Percentiles rank a stretch among this genome's conserved stretches.
These are phyloP conservation scores for Sechiopsis laciniata DNA, from an alignment of 306 rosid species.

Conservation along the genomic window DNA sequence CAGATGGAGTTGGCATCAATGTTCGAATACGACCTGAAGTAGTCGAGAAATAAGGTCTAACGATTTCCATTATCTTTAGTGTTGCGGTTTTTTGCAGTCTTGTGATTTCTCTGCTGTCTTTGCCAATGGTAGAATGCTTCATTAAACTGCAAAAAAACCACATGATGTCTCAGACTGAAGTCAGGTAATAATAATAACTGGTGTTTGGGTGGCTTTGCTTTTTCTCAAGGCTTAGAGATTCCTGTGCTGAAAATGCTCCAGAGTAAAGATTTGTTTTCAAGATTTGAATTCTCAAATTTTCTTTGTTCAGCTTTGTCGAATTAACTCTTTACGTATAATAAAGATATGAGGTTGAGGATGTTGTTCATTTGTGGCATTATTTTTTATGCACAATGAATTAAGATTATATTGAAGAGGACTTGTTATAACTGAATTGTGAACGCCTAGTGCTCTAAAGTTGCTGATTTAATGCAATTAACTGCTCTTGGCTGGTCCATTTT, in stretches of 20 bases:
- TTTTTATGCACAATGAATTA: not conserved
- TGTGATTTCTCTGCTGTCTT: not conserved
- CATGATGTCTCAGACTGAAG: not conserved
- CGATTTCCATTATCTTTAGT: not conserved
- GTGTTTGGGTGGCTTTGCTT: not conserved
- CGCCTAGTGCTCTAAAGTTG: too few species aligned
- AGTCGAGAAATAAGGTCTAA: conserved; percentile 14
- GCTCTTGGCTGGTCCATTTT: not conserved
- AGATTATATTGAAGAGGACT: not conserved
- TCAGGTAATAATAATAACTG: conserved; percentile 8
- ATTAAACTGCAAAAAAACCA: not conserved
- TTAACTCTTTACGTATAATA: not conserved
- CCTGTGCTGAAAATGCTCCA: not conserved
- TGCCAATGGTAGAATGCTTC: not conserved
- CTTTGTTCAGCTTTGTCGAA: not conserved
- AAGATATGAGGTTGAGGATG: not conserved
- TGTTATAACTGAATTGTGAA: too few species aligned
- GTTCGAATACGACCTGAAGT: conserved; percentile 76
- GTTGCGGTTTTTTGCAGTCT: not conserved
- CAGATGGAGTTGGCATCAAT: conserved; percentile 98
- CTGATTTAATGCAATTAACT: not conserved
- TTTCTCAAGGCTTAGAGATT: not conserved
- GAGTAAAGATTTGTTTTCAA: not conserved
- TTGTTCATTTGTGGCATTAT: not conserved
- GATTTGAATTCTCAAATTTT: conserved; percentile 5